Percentiles rank a stretch among this genome's conserved stretches.
These are phyloP conservation scores for Panellus pusillus DNA, from an alignment of 768 basidiomycete species.

Conservation along the genomic window DNA sequence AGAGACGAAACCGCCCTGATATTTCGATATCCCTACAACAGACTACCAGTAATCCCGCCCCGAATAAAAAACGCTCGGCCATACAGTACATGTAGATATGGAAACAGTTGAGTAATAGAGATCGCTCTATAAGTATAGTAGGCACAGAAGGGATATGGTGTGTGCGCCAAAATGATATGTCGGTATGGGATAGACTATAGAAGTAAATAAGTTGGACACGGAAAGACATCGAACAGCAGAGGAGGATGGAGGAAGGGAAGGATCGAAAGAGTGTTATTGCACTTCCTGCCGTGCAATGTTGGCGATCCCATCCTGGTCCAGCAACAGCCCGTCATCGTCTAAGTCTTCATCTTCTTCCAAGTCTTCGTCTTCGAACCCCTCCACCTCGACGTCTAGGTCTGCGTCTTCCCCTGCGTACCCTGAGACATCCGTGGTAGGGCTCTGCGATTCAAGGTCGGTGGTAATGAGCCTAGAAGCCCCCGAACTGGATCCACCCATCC, in stretches of 20 bases:
- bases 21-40: too few species aligned
- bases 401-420: slow-evolving; percentile 3
- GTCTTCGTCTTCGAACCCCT: slow-evolving; percentile 18
- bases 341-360: slow-evolving; percentile 20
- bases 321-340: slow-evolving; percentile 21
- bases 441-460: slow-evolving; percentile 15
- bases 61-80: background rate
- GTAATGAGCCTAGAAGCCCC: slow-evolving; percentile 2
- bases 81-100: slow-evolving; percentile 11
- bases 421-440: slow-evolving; percentile 1
- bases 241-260: background rate
- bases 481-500: slow-evolving; percentile 36
- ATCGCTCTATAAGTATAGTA: background rate
- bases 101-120: background rate
- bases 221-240: background rate
- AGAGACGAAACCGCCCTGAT: background rate
- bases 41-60: too few species aligned
- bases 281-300: slow-evolving; percentile 22
- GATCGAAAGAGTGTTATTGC: slow-evolving; percentile 9
- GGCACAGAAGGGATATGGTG: background rate
- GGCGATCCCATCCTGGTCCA: slow-evolving; percentile 22
- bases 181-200: slow-evolving; percentile 5
- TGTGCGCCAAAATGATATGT: slow-evolving; percentile 1
- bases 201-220: slow-evolving; percentile 4
- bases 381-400: slow-evolving; percentile 16